These are phyloP conservation scores for Corylus heterophylla DNA, from an alignment of 306 rosid genomes.

Conservation along the genomic window DNA sequence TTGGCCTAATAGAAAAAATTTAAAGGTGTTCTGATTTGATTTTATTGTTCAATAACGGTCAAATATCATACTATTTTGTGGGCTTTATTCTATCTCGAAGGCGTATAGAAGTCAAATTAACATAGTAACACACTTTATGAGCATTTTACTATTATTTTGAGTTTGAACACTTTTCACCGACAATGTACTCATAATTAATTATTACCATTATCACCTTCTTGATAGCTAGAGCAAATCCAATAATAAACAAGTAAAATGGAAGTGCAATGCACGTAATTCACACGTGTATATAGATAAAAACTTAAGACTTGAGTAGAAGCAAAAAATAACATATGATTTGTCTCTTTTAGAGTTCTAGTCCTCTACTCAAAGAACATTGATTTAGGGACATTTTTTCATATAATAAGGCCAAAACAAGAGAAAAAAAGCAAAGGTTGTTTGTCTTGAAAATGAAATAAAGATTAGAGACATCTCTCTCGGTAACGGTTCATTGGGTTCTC, in stretches of 20 bases:
- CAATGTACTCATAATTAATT: background rate
- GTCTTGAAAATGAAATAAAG: slow-evolving; percentile 16
- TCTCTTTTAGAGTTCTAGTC: slow-evolving; percentile 1
- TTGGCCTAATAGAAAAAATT: too few species aligned
- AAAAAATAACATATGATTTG: background rate
- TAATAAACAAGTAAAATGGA: background rate
- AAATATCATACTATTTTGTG: too few species aligned
- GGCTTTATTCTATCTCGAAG: too few species aligned
- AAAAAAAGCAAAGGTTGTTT: background rate
- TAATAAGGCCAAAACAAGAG: slow-evolving; percentile 1
- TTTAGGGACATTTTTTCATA: background rate
- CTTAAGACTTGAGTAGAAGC: background rate
- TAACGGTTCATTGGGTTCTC: background rate
- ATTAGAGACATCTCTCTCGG: background rate
- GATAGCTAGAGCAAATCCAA: background rate
- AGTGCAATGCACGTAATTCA: background rate
- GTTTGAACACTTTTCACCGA: too few species aligned
- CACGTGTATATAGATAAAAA: background rate
- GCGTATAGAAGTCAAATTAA: too few species aligned
- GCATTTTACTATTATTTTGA: too few species aligned
- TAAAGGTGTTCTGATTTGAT: too few species aligned
- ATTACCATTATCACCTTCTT: background rate
- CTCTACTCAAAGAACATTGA: background rate
- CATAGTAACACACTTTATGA: too few species aligned
- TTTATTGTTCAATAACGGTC: too few species aligned